These are phyloP conservation scores for Blastomyces silverae DNA, from an alignment of 2,329 filamentous ascomycete genomes.

Conservation along the genomic window DNA sequence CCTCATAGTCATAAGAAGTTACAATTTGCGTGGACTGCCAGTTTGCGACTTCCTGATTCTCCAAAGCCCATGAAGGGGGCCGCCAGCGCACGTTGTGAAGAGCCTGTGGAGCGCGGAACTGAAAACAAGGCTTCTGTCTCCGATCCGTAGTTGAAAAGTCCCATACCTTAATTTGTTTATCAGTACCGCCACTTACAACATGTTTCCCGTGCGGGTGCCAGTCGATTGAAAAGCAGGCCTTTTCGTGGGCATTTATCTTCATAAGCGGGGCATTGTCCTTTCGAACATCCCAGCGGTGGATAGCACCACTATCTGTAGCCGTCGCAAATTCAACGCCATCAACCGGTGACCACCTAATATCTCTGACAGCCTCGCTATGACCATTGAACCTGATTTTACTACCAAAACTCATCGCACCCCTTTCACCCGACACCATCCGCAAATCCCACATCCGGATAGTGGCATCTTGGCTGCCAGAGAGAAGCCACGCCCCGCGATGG, in stretches of 20 bases:
- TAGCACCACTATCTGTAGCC: conserved; percentile 56
- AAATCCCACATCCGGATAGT: conserved; percentile 60
- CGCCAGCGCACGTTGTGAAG: conserved; percentile 58
- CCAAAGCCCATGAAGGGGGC: conserved; percentile 51
- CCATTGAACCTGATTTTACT: conserved; percentile 52
- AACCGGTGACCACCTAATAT: conserved; percentile 59
- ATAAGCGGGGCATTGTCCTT: conserved; percentile 52
- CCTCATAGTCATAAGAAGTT: conserved; percentile 56
- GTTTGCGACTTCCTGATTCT: conserved; percentile 46
- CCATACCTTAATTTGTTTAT: conserved; percentile 59
- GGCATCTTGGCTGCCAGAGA: conserved; percentile 60
- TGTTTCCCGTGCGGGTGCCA: conserved; percentile 63
- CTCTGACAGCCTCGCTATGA: conserved; percentile 55
- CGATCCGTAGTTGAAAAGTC: conserved; percentile 53
- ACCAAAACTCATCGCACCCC: conserved; percentile 47
- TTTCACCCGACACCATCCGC: conserved; percentile 46
- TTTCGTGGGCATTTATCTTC: conserved; percentile 56
- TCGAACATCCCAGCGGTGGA: conserved; percentile 59
- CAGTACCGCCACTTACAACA: conserved; percentile 55
- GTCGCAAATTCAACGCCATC: conserved; percentile 58
- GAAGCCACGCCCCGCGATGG: conserved; percentile 52
- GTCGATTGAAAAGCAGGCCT: conserved; percentile 55
- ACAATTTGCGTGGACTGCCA: conserved; percentile 58
- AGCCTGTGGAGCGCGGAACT: conserved; percentile 56
- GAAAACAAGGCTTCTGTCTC: conserved; percentile 53